phyloP scores from a whole-genome alignment of 208 protist genomes.

The Naegleria lovaniensis region DNA sequence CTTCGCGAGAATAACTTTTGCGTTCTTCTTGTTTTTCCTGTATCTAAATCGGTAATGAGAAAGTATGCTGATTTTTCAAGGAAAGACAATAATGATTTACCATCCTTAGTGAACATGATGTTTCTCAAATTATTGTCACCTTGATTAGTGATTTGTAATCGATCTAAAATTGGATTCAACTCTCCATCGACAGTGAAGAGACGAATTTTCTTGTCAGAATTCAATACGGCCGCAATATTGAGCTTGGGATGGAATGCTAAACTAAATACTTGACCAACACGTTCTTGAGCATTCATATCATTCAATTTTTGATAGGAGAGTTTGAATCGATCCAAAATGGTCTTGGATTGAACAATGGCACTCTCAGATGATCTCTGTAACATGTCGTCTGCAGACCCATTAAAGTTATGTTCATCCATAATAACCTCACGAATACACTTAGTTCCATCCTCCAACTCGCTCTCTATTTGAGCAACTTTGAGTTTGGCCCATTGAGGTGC shows the following conservation, averaged over 20 bases:
- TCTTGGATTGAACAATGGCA: background rate
- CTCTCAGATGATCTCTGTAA: background rate
- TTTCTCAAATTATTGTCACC: background rate
- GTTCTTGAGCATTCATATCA: background rate
- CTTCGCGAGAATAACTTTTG: background rate
- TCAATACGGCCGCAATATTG: background rate
- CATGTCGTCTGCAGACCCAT: background rate
- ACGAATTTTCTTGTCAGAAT: background rate
- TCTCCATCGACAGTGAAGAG: background rate
- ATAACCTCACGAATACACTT: background rate
- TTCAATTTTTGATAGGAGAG: background rate
- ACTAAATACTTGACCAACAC: background rate
- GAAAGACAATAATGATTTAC: background rate
- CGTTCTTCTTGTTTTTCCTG: background rate
- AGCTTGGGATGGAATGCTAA: background rate
- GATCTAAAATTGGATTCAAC: background rate
- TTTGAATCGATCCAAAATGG: background rate
- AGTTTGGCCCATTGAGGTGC: conserved; percentile 11
- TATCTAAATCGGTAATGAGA: background rate
- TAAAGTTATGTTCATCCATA: background rate
- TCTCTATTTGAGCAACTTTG: background rate
- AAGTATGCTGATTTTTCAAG: background rate
- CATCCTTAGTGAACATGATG: background rate
- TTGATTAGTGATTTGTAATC: background rate
- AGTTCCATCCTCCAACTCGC: background rate